Percentiles rank a stretch among this genome's conserved stretches.
phyloP scores from a whole-genome alignment of 148 eudicot genomes.

The Beta vulgaris region DNA sequence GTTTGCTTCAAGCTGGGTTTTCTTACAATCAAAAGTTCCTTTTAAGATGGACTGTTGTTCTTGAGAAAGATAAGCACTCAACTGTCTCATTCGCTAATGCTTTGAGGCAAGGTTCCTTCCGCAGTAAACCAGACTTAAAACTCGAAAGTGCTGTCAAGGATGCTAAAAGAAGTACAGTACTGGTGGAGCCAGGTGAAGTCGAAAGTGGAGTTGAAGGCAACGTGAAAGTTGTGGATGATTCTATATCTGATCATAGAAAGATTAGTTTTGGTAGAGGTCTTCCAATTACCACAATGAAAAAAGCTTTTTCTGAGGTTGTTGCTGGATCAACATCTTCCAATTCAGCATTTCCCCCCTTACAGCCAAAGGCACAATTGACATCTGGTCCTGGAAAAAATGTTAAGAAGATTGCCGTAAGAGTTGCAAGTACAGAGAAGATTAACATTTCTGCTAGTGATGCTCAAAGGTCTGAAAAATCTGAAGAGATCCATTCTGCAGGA shows the following conservation, averaged over 20 bases:
- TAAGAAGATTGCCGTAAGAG: conserved; percentile 39
- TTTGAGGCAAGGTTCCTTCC: conserved; percentile 37
- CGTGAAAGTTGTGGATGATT: conserved; percentile 32
- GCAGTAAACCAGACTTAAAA: conserved; percentile 27
- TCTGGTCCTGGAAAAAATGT: conserved; percentile 44
- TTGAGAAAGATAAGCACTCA: conserved; percentile 49
- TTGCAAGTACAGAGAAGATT: conserved; percentile 36
- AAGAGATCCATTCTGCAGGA: conserved; percentile 31
- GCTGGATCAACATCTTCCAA: conserved; percentile 65
- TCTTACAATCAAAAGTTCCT: conserved; percentile 68
- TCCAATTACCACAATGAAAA: conserved; percentile 68
- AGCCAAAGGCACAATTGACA: conserved; percentile 44
- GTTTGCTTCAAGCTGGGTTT: conserved; percentile 85
- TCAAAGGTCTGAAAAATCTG: conserved; percentile 40
- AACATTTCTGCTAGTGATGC: conserved; percentile 26
- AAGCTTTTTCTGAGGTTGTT: conserved; percentile 97
- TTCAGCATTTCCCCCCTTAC: conserved; percentile 84
- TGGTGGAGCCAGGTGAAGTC: conserved; percentile 24
- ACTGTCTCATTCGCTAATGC: conserved; percentile 39
- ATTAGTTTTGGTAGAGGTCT: conserved; percentile 56
- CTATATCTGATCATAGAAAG: conserved; percentile 43
- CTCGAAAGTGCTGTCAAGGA: conserved; percentile 32
- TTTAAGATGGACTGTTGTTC: conserved; percentile 64
- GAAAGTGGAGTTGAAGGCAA: conserved; percentile 38
- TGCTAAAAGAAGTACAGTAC: conserved; percentile 27